phyloP scores from a whole-genome alignment of 176 grass and related monocot species.

The Cocos nucifera region DNA sequence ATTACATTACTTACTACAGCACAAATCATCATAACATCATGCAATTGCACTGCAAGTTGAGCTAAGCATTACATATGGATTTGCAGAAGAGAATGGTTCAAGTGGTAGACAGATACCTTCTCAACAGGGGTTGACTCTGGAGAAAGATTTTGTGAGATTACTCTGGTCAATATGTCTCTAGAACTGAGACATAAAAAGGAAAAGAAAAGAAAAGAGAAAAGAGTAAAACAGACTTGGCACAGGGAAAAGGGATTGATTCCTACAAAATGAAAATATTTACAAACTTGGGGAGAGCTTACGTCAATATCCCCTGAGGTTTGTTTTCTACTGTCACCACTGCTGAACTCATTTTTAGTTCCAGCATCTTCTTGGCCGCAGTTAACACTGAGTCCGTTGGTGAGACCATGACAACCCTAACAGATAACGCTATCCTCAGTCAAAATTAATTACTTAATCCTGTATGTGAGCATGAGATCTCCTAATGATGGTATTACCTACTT shows the following conservation, averaged over 20 bases:
- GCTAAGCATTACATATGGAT: background rate
- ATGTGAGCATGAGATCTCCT: background rate
- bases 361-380: conserved; percentile 89
- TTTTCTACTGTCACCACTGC: conserved; percentile 73
- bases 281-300: conserved; percentile 31
- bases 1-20: background rate
- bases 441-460: conserved; percentile 13
- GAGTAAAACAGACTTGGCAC: background rate
- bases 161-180: conserved; percentile 91
- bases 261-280: no score
- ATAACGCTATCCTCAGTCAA: conserved; percentile 18
- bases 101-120: conserved; percentile 41
- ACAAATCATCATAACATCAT: background rate
- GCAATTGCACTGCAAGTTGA: background rate
- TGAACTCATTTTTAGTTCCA: conserved; percentile 77
- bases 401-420: conserved; percentile 56
- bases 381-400: conserved; percentile 80
- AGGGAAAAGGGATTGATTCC: no score
- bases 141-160: conserved; percentile 65
- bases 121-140: conserved; percentile 84
- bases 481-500: conserved; percentile 90
- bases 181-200: conserved; percentile 36
- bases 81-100: background rate
- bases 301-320: conserved; percentile 88
- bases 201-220: conserved; percentile 4